phyloP scores from a whole-genome alignment of 75 land plant genomes.

The Chamaecyparis obtusa region DNA sequence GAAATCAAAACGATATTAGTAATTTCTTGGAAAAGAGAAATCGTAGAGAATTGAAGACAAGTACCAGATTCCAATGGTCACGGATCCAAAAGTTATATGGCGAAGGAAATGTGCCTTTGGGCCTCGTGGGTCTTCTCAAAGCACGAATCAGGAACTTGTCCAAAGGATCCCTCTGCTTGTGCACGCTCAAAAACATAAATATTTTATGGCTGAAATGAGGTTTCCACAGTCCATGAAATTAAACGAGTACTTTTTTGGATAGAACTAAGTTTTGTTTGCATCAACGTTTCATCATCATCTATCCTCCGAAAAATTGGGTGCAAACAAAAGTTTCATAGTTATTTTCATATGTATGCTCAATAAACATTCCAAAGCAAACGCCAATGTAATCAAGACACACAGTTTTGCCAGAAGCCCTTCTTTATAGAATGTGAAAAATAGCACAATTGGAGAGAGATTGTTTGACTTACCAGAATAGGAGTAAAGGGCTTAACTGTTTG shows the following conservation, averaged over 20 bases:
- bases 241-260: no score
- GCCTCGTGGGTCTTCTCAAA: conserved; percentile 48
- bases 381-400: no score
- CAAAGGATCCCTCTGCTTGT: conserved; percentile 29
- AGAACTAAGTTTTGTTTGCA: no score
- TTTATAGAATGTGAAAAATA: no score
- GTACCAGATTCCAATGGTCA: conserved; percentile 83
- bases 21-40: neutral
- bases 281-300: no score
- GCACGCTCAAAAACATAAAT: neutral
- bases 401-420: no score
- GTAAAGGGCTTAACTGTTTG: conserved; percentile 77
- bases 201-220: neutral
- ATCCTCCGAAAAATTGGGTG: no score
- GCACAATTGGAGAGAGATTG: neutral
- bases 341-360: no score
- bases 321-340: no score
- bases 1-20: neutral
- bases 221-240: no score
- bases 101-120: conserved; percentile 14
- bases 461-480: conserved; percentile 56
- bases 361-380: no score
- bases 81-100: conserved; percentile 76
- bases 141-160: conserved; percentile 29
- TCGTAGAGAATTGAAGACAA: neutral